Percentiles rank a stretch among this genome's conserved stretches.
phyloP scores from a whole-genome alignment of 257 asterid species.

The Fraxinus americana region DNA sequence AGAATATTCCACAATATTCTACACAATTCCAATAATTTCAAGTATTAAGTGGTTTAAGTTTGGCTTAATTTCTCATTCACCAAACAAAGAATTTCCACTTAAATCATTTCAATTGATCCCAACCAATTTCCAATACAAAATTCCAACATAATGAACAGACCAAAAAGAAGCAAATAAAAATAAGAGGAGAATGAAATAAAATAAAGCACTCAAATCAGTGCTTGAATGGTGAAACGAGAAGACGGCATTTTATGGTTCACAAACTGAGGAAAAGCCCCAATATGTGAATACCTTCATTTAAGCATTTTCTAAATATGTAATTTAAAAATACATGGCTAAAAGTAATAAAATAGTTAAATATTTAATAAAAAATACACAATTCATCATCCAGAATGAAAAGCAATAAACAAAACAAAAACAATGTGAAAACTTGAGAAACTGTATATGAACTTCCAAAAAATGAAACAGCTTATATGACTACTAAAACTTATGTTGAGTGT shows the following conservation, averaged over 20 bases:
- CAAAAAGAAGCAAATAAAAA: not conserved
- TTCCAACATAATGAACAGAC: slow-evolving; percentile 1
- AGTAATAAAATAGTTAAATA: no score
- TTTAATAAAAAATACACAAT: no score
- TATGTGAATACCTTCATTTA: not conserved
- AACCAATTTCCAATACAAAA: no score
- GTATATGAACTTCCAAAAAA: not conserved
- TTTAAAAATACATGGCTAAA: not conserved
- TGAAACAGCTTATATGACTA: not conserved
- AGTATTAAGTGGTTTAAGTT: no score
- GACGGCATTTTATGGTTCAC: not conserved
- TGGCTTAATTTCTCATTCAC: no score
- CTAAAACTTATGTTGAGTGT: not conserved
- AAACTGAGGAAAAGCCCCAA: not conserved
- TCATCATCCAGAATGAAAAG: not conserved
- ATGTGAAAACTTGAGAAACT: not conserved
- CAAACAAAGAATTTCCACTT: no score
- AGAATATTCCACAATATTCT: no score
- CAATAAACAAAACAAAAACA: not conserved
- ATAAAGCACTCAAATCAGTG: not conserved
- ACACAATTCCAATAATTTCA: no score
- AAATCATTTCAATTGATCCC: no score
- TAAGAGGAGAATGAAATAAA: not conserved
- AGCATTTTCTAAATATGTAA: no score
- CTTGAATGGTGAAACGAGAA: not conserved